phyloP scores from a whole-genome alignment of 164 flowering plant species.

The Kingdonia uniflora region DNA sequence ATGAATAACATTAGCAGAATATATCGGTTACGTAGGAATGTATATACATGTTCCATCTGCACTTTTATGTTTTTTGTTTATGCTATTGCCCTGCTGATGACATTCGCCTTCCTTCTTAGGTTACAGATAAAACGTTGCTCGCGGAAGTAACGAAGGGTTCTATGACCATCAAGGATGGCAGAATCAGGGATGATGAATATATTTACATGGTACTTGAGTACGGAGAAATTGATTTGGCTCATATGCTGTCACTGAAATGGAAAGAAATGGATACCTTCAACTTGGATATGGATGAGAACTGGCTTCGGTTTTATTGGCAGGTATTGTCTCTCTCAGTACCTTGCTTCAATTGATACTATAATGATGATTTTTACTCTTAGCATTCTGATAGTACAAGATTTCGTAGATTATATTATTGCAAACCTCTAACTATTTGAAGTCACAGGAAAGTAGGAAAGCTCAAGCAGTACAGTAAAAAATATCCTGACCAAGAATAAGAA shows the following conservation, averaged over 20 bases:
- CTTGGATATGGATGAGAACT: slow-evolving; percentile 73
- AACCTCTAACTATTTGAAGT: no score
- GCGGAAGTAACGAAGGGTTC: slow-evolving; percentile 64
- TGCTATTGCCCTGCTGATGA: not conserved
- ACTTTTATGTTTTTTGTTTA: no score
- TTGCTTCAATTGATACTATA: no score
- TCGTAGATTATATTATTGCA: no score
- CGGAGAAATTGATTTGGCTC: slow-evolving; percentile 99
- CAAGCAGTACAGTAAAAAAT: no score
- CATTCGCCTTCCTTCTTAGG: slow-evolving; percentile 35
- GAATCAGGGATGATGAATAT: slow-evolving; percentile 79
- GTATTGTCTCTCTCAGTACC: slow-evolving; percentile 11
- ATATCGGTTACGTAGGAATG: no score
- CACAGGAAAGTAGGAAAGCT: no score
- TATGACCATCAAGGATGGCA: slow-evolving; percentile 61
- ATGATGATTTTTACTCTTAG: no score
- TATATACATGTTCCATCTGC: no score
- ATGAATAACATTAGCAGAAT: not conserved
- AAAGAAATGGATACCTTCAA: slow-evolving; percentile 59
- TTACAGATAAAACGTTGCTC: slow-evolving; percentile 79
- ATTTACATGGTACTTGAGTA: slow-evolving; percentile 97
- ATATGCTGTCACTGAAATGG: slow-evolving; percentile 95
- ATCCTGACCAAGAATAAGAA: no score
- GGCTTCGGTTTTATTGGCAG: slow-evolving; percentile 99
- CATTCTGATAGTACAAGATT: no score